Percentiles rank a stretch among this genome's conserved stretches.
Evolutionary conservation across 2,329 filamentous ascomycete genomes (phyloP).

Genomic region (Amesomyces nigricolor): DNA sequence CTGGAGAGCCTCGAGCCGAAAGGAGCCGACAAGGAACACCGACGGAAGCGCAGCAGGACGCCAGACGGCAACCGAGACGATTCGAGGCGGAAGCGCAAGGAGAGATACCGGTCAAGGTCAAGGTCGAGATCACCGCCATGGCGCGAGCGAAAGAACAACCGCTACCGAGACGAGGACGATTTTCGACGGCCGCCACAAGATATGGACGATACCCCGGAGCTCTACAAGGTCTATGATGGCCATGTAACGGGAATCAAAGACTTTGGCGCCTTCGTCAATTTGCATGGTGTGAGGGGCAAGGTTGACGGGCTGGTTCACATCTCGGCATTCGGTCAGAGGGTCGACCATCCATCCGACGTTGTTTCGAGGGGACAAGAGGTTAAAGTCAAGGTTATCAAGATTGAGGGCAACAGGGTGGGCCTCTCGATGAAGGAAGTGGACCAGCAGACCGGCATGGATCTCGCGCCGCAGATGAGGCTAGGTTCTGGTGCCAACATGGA

Average conservation of each 20-base stretch:
- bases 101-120: slow-evolving; percentile 32
- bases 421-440: slow-evolving; percentile 98
- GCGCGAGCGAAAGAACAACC: slow-evolving; percentile 37
- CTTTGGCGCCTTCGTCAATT: slow-evolving; percentile 90
- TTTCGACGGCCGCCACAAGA: slow-evolving; percentile 53
- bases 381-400: slow-evolving; percentile 86
- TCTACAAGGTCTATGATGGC: slow-evolving; percentile 86
- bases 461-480: slow-evolving; percentile 71
- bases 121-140: slow-evolving; percentile 33
- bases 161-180: slow-evolving; percentile 33
- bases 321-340: slow-evolving; percentile 79
- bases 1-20: slow-evolving; percentile 80
- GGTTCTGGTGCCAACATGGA: slow-evolving; percentile 89
- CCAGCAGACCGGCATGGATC: slow-evolving; percentile 77
- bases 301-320: slow-evolving; percentile 92
- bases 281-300: slow-evolving; percentile 81
- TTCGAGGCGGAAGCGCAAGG: slow-evolving; percentile 44
- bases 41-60: slow-evolving; percentile 33
- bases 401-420: slow-evolving; percentile 75
- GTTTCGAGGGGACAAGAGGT: slow-evolving; percentile 75
- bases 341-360: slow-evolving; percentile 88
- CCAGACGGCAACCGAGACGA: slow-evolving; percentile 24
- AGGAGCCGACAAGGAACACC: slow-evolving; percentile 31
- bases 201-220: slow-evolving; percentile 71
- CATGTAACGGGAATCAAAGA: slow-evolving; percentile 89